Evolutionary conservation across 768 basidiomycete genomes (phyloP), one percentile per base, ranked within the genome.

Genomic region (Tulasnella sp.): DNA sequence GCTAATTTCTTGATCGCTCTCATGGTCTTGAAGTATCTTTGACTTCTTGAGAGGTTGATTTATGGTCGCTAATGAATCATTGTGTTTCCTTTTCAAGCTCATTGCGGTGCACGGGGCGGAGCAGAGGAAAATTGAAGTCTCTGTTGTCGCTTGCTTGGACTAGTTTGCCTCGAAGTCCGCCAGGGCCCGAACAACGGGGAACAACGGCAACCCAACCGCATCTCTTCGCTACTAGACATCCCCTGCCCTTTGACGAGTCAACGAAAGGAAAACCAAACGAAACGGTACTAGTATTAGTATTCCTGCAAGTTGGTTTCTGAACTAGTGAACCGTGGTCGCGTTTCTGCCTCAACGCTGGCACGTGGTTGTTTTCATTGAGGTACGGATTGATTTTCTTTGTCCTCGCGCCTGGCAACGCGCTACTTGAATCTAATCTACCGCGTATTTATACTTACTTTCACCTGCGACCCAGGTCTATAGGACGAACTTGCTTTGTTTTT

Each of bases 1-100:
- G 69, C 41, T 69, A 44, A 79, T 78, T 40, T 72, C 77, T 72
- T 81, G 78, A 14, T 81, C 81, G 14, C 46, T 41, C 20, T 79
- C 81, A 16, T 80, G 73, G 20, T 69, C 4, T 69, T 28, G 64
- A 37, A 37, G 18, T 6, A 69, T 14, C 12, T 69, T 69, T 14
- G 64, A 37, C 34, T 34, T 69, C 64, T 69, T 69, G 28, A 37
- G 2, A 31, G 64, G 64, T 31, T 69, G 64, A 28, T 11, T 34
- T 37, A 69, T 34, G 34, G 64, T 14, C 5, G 64, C 16, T 37
- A 69, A 7, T 28, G 31, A 37, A 40, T 31, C 74, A 50, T 44
- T 50, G 42, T 42, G 31, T 42, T 75, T 44, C 40, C 42, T 28
- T 42, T 44, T 75, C 74, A 75, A 75, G 42, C 40, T 75, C 74